A percentile compares a stretch with the other conserved stretches of the same genome.
These are phyloP conservation scores for Candida adriatica DNA, from an alignment of 805 yeast genomes.

Conservation along the genomic window DNA sequence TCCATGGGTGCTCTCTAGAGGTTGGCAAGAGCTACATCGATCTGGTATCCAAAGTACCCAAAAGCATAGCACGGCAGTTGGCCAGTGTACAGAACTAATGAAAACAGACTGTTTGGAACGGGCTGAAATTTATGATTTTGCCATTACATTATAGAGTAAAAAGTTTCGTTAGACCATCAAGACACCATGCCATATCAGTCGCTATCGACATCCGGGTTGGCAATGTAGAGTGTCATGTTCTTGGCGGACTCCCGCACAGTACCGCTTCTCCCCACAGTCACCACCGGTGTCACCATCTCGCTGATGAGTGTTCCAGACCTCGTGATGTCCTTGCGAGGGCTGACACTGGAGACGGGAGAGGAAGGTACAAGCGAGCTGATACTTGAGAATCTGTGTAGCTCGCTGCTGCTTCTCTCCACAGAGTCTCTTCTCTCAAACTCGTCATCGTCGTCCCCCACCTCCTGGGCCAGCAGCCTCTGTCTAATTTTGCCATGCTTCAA, in stretches of 20 bases:
- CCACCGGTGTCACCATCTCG: slow-evolving; percentile 15
- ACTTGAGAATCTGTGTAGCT: slow-evolving; percentile 14
- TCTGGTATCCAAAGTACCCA: slow-evolving; percentile 1
- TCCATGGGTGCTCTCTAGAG: slow-evolving; percentile 1
- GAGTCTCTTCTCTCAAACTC: slow-evolving; percentile 1
- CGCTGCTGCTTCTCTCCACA: slow-evolving; percentile 12
- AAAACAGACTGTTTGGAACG: too few species aligned
- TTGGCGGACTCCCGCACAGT: slow-evolving; percentile 31
- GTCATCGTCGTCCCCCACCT: slow-evolving; percentile 59
- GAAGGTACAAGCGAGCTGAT: slow-evolving; percentile 6
- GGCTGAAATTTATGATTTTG: too few species aligned
- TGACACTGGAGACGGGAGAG: slow-evolving; percentile 6
- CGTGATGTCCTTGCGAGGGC: slow-evolving; percentile 11
- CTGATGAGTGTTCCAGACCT: slow-evolving; percentile 21
- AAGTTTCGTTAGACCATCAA: too few species aligned
- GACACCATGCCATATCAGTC: too few species aligned
- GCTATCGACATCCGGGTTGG: slow-evolving; percentile 48
- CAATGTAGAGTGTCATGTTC: slow-evolving; percentile 43
- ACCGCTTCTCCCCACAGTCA: slow-evolving; percentile 25
- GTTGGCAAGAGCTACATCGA: slow-evolving; percentile 1
- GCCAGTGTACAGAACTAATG: too few species aligned
- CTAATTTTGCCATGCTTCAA: slow-evolving; percentile 56
- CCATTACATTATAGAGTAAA: too few species aligned
- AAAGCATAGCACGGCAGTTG: not conserved
- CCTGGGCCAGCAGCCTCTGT: slow-evolving; percentile 66